Evolutionary conservation across 2,329 filamentous ascomycete species (phyloP).

Genomic region (Sordariomycetes sp.): DNA sequence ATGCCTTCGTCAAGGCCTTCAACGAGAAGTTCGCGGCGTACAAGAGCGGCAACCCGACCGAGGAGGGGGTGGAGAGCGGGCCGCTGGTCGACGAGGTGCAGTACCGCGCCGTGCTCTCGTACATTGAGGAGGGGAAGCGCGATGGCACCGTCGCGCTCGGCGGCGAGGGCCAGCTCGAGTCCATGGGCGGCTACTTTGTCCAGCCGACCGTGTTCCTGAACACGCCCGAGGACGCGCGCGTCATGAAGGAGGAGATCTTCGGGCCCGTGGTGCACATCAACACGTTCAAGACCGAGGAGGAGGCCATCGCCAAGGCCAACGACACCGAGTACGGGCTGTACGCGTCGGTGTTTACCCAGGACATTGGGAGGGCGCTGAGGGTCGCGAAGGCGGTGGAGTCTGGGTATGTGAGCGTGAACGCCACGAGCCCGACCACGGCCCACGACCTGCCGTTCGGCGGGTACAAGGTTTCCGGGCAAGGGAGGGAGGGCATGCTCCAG

Average conservation of each 20-base stretch:
- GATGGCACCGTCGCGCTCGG: conserved; percentile 67
- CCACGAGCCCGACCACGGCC: conserved; percentile 51
- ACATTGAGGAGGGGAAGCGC: conserved; percentile 67
- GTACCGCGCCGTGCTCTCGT: conserved; percentile 64
- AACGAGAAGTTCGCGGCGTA: conserved; percentile 63
- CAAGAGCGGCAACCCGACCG: conserved; percentile 66
- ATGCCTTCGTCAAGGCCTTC: conserved; percentile 59
- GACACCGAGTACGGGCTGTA: conserved; percentile 75
- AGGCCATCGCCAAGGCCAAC: conserved; percentile 81
- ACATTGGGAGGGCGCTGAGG: conserved; percentile 47
- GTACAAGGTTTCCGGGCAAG: conserved; percentile 74
- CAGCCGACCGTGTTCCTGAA: conserved; percentile 80
- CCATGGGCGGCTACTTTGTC: conserved; percentile 74
- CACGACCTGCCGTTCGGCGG: conserved; percentile 59
- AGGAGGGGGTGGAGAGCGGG: conserved; percentile 61
- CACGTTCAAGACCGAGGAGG: conserved; percentile 77
- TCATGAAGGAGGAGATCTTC: conserved; percentile 87
- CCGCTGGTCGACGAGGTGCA: conserved; percentile 80
- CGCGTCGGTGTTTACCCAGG: conserved; percentile 79
- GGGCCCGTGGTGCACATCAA: conserved; percentile 88
- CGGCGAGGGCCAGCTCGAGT: conserved; percentile 59
- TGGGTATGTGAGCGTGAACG: conserved; percentile 77
- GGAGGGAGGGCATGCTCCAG: conserved; percentile 66
- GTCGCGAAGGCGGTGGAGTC: conserved; percentile 66
- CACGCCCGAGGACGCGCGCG: conserved; percentile 75